Percentiles rank a stretch among this genome's conserved stretches.
These are phyloP conservation scores for Chlamydomonas eustigma DNA, from an alignment of 139 green algal species.

Conservation along the genomic window DNA sequence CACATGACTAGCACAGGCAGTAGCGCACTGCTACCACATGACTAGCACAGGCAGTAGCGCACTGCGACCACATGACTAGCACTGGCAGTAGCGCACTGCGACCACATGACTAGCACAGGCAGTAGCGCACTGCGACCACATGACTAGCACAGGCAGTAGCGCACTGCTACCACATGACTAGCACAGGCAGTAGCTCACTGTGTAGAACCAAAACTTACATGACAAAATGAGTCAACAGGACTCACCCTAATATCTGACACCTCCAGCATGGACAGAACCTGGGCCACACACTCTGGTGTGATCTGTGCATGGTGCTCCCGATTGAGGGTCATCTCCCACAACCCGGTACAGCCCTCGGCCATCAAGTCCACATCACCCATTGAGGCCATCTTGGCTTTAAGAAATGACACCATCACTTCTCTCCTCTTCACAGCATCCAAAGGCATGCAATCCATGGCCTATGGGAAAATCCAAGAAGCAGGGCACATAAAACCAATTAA, in stretches of 20 bases:
- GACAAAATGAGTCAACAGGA: background rate
- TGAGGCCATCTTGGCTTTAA: conserved; percentile 43
- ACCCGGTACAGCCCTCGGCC: conserved; percentile 50
- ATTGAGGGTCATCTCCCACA: conserved; percentile 70
- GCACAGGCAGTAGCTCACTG: background rate
- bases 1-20: background rate
- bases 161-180: no score
- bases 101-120: background rate
- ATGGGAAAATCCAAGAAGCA: no score
- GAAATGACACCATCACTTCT: conserved; percentile 23
- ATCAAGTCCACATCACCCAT: conserved; percentile 31
- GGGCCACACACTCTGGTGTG: conserved; percentile 25
- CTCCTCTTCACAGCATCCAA: conserved; percentile 18
- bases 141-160: background rate
- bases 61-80: background rate
- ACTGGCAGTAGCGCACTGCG: background rate
- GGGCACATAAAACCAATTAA: no score
- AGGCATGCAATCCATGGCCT: no score
- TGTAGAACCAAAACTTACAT: background rate
- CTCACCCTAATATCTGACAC: background rate
- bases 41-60: background rate
- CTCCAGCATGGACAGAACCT: background rate
- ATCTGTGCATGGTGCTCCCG: conserved; percentile 57
- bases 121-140: background rate
- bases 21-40: no score